phyloP scores from a whole-genome alignment of 306 rosid species.

The Trifolium dubium region DNA sequence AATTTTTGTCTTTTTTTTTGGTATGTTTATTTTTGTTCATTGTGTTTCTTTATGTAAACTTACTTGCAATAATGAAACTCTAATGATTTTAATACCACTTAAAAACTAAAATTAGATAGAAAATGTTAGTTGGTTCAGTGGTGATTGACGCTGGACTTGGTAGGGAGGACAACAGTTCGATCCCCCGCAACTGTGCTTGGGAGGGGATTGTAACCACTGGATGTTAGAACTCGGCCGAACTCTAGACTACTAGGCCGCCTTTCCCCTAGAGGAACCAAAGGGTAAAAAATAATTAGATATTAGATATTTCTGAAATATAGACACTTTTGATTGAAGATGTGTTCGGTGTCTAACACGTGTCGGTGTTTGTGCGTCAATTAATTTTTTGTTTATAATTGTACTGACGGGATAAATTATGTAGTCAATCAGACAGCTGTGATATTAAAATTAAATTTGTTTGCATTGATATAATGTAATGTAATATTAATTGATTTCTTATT shows the following conservation, averaged over 20 bases:
- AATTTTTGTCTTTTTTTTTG: background rate
- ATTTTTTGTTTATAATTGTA: conserved; percentile 15
- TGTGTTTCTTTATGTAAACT: background rate
- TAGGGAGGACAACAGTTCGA: no score
- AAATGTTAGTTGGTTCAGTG: no score
- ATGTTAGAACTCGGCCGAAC: no score
- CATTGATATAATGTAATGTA: background rate
- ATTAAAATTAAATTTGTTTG: conserved; percentile 1
- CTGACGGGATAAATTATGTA: background rate
- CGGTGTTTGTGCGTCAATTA: background rate
- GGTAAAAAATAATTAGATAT: no score
- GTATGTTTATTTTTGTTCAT: background rate
- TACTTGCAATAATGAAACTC: conserved; percentile 8
- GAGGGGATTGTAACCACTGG: no score
- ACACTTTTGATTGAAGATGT: no score
- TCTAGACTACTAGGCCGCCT: no score
- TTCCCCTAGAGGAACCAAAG: no score
- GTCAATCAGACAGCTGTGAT: background rate
- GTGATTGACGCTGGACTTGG: no score
- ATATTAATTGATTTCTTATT: conserved; percentile 12
- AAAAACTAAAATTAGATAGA: no score
- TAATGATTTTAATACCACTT: background rate
- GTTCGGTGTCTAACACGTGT: background rate
- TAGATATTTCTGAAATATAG: background rate
- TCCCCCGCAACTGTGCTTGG: no score